phyloP scores from a whole-genome alignment of 164 flowering plant genomes.

The Pachysandra terminalis region DNA sequence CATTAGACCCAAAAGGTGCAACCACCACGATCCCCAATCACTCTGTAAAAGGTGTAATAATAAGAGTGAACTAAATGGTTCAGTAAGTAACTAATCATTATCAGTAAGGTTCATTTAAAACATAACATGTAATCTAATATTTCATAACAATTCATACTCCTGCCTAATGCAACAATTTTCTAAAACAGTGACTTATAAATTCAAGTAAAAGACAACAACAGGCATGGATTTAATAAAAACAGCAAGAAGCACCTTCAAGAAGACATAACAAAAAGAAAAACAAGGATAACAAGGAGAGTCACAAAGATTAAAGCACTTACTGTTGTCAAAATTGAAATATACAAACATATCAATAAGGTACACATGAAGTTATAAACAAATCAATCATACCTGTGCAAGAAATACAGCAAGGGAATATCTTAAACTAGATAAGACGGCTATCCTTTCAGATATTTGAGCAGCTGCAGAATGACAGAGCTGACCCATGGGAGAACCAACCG shows the following conservation, averaged over 20 bases:
- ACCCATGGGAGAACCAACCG: conserved; percentile 49
- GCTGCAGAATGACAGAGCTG: conserved; percentile 54
- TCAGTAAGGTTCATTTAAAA: no score
- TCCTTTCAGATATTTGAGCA: conserved; percentile 60
- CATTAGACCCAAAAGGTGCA: no score
- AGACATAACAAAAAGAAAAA: background rate
- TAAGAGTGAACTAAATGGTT: no score
- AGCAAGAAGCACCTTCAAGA: background rate
- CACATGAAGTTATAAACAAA: background rate
- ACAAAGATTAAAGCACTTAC: background rate
- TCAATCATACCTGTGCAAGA: conserved; percentile 69
- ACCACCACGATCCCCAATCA: no score
- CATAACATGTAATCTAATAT: no score
- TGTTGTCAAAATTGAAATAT: background rate
- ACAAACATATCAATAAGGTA: no score
- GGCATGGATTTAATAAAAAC: background rate
- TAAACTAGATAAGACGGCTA: conserved; percentile 48
- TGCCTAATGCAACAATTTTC: background rate
- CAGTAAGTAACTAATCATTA: no score
- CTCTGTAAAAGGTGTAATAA: no score
- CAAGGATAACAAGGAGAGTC: background rate
- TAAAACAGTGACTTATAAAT: background rate
- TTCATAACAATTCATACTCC: background rate
- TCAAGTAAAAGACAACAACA: background rate
- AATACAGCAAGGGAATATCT: conserved; percentile 63